Evolutionary conservation across 2,329 filamentous ascomycete species (phyloP), one percentile per base, ranked within the genome.

Genomic region (Aspergillus spinulosporus): DNA sequence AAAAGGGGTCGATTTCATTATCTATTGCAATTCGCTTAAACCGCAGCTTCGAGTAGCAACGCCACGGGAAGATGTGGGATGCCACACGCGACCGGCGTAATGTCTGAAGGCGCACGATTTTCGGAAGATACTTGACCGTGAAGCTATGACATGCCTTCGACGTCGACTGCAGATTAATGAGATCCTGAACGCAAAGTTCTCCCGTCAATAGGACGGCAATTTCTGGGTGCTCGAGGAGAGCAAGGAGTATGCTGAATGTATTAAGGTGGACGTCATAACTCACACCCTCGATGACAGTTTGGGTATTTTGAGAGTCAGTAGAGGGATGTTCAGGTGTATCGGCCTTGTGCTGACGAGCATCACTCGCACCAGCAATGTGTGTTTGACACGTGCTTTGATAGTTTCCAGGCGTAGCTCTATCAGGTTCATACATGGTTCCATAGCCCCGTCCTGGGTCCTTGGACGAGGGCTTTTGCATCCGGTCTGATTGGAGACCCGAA

Each of bases 111-210:
- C 81, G 74, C 50, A 90, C 78, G 56, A 83, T 81, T 37, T 82
- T 82, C 6, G 80, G 80, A 67, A 86, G 80, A 62, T 86, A 78
- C 50, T 76, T 74, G 67, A 87, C 82, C 65, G 90, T 70, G 29
- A 84, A 76, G 47, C 74, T 69, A 66, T 90, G 82, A 66, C 89
- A 87, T 36, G 81, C 76, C 53, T 78, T 82, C 68, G 83, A 88
- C 62, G 85, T 82, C 61, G 81, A 76, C 75, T 88, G 90, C 32
- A 92, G 78, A 44, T 76, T 80, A 57, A 91, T 68, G 5, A 92
- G 75, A 52, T 87, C 84, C 11, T 74, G 66, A 0, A 83, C 72
- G 5, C 71, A 68, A 15, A 90, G 78, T 56, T 82, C 76, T 61
- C 79, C 78, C 56, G 81, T 80, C 5, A 89, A 65, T 48, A 81